phyloP scores from a whole-genome alignment of 2,329 filamentous ascomycete genomes.

The Dothistroma pini region DNA sequence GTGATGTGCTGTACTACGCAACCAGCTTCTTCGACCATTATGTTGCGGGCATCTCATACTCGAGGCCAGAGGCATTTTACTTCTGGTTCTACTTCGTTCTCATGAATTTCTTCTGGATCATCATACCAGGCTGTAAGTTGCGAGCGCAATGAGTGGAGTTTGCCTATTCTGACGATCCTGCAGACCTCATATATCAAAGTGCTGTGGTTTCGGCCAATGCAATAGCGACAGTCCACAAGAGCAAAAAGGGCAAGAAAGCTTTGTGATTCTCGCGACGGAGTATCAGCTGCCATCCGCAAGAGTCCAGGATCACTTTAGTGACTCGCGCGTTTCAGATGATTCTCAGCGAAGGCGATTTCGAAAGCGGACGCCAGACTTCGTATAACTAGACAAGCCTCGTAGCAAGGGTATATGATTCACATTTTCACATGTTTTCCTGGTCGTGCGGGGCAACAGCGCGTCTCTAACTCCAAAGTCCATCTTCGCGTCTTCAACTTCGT shows the following conservation, averaged over 20 bases:
- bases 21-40: conserved; percentile 61
- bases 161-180: conserved; percentile 10
- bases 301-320: too few relatives aligned
- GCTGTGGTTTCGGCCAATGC: conserved; percentile 23
- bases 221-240: conserved; percentile 20
- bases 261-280: conserved; percentile 4
- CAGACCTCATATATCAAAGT: conserved; percentile 32
- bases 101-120: conserved; percentile 65
- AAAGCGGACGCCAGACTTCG: background rate
- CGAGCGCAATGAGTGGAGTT: background rate
- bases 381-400: background rate
- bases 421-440: background rate
- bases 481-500: background rate
- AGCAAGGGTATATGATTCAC: too few relatives aligned
- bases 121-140: conserved; percentile 55
- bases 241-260: conserved; percentile 27
- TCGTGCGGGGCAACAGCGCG: background rate
- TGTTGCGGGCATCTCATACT: conserved; percentile 52
- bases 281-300: background rate
- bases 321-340: background rate
- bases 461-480: background rate
- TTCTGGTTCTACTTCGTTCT: conserved; percentile 65
- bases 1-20: conserved; percentile 61
- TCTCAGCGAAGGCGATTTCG: background rate
- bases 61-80: conserved; percentile 60